These are phyloP conservation scores for Eurotiales sp. DNA, from an alignment of 2,329 filamentous ascomycete species.

Conservation along the genomic window DNA sequence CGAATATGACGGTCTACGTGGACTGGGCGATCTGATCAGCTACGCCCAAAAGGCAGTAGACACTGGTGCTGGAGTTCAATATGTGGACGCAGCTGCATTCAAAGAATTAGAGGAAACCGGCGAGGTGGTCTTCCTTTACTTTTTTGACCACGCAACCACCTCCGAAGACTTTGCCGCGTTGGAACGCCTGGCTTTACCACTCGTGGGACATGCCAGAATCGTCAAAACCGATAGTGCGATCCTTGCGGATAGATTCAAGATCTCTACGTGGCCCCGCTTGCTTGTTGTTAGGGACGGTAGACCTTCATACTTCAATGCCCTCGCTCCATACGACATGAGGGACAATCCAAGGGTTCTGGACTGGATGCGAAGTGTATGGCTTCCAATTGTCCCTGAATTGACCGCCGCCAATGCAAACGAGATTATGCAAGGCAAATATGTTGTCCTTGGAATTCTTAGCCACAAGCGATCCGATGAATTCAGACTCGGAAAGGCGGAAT, in stretches of 20 bases:
- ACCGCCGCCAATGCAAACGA: conserved; percentile 87
- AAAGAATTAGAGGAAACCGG: conserved; percentile 84
- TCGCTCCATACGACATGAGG: conserved; percentile 88
- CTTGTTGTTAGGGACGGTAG: conserved; percentile 85
- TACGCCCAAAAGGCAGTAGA: conserved; percentile 86
- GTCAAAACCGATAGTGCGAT: conserved; percentile 82
- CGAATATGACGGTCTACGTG: conserved; percentile 88
- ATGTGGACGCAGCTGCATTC: conserved; percentile 74
- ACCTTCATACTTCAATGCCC: conserved; percentile 81
- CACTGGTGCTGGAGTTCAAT: conserved; percentile 68
- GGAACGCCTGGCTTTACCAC: conserved; percentile 77
- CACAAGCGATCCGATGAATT: conserved; percentile 78
- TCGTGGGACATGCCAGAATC: conserved; percentile 87
- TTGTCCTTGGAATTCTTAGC: conserved; percentile 87
- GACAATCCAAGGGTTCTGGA: conserved; percentile 73
- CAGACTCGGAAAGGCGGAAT: conserved; percentile 71
- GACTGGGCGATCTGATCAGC: conserved; percentile 81
- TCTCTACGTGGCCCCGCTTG: conserved; percentile 93
- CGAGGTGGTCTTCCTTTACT: conserved; percentile 95
- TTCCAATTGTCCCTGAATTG: conserved; percentile 91
- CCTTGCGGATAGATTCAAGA: conserved; percentile 81
- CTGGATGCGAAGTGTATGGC: conserved; percentile 97
- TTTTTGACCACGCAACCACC: conserved; percentile 94
- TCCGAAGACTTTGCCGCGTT: conserved; percentile 86
- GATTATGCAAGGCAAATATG: conserved; percentile 90